These are phyloP conservation scores for Coemansia sp. DNA, from an alignment of 192 early-diverging fungal genomes.

Conservation along the genomic window DNA sequence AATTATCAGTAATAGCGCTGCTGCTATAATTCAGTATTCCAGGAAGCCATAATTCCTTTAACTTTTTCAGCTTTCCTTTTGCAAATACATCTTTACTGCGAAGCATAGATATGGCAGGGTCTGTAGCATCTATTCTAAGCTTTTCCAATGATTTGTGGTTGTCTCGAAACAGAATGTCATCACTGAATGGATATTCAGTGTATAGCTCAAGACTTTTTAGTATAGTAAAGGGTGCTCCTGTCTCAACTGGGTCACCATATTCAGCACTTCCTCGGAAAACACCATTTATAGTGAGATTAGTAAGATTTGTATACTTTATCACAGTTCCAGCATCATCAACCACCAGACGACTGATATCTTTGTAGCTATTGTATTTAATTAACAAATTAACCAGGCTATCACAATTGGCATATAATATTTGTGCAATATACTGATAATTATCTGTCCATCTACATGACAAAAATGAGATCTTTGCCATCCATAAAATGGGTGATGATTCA, in stretches of 20 bases:
- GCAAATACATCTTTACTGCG: background rate
- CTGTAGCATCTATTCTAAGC: background rate
- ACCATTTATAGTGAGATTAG: too few species aligned
- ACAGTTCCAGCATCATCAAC: background rate
- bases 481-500: background rate
- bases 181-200: slow-evolving; percentile 11
- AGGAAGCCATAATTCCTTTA: background rate
- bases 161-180: slow-evolving; percentile 19
- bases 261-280: too few species aligned
- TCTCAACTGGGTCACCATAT: background rate
- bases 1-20: background rate
- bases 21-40: background rate
- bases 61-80: background rate
- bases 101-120: slow-evolving; percentile 1
- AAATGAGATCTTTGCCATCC: background rate
- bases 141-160: slow-evolving; percentile 5
- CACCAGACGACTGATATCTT: background rate
- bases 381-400: background rate
- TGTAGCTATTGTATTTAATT: background rate
- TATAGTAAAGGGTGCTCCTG: slow-evolving; percentile 10
- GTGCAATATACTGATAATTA: background rate
- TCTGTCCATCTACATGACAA: background rate
- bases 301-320: background rate
- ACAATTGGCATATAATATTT: background rate
- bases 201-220: background rate